Evolutionary conservation across 1,139 yeast species (phyloP), one percentile per base, ranked within the genome.

Genomic region (Blastobotrys serpentis): DNA sequence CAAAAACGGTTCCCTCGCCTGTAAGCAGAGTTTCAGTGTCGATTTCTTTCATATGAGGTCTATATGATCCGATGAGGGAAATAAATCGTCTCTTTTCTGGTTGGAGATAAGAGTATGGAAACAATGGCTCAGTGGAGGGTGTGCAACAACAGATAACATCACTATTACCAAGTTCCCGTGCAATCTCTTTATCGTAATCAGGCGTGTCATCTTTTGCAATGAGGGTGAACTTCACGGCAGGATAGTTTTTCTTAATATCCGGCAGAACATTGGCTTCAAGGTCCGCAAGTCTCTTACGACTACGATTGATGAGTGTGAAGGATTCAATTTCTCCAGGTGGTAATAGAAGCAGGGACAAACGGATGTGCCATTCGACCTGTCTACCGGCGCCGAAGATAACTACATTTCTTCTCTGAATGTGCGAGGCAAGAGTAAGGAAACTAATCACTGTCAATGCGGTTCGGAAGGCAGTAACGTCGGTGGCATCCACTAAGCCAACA

Each of bases 31-130:
- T 42, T 14, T 48, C 53, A 3, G 46, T 39, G 22, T 47, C 51
- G 30, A 50, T 42, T 41, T 50, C 53, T 26, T 48, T 43, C 53
- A 50, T 50, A 17, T 42, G 36, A 2, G 53, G 51, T 32, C 48
- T 50, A 42, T 50, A 50, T 16, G 51, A 47, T 6, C 53, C 53
- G 29, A 50, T 50, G 17, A 50, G 44, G 8, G 51, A 43, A n/a
- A 50, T 42, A 26, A 48, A 44, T 29, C 47, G 22, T 8, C 14
- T 14, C 14, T 38, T 37, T 11, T 45, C 33, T 2, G 37, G 23
- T 7, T 46, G 17, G n/a, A 49, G 23, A 37, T 39, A 49, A n/a
- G 42, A 29, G 13, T 42, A 37, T 14, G 44, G 32, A 37, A 50
- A 44, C 10, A 50, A 14, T 22, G 53, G 53, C 8, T 44, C 47